Base-by-base conservation (phyloP, 768 basidiomycete genomes). In the Gloeophyllum trabeum region DNA sequence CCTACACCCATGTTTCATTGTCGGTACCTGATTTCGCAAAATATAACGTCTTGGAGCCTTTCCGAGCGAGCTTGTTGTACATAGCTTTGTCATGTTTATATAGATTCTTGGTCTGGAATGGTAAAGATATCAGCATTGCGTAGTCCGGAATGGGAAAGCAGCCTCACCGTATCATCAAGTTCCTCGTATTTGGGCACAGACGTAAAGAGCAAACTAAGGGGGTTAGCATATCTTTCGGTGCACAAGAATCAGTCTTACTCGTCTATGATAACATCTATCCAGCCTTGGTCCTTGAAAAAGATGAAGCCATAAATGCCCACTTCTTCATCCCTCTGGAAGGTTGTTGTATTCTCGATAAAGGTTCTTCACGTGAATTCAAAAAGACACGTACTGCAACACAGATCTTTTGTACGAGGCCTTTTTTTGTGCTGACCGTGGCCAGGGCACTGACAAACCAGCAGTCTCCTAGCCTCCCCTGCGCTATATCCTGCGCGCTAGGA, bases 231-330 rank as follows among this genome's bases (percentile, higher is more conserved):
- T 16, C n/a, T n/a, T n/a, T n/a, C n/a, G n/a, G n/a, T n/a, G n/a
- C 28, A 36, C 28, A 14, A 22, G 24, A 7, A 46, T 5, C 22
- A 5, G 5, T 59, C 71, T 30, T 44, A 75, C 73, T 79, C 76
- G 48, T 79, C 76, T 41, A 77, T 65, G 45, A 78, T 65, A 5
- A 76, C 63, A 10, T 65, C 60, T 10, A 69, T 67, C 74, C 75
- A 76, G 21, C 60, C 57, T 32, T 58, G 57, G 51, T 76, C 74
- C 2, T 72, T 59, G 53, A 67, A 73, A 54, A 78, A 76, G 38
- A 76, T 64, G 52, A 73, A 78, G 2, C 75, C 75, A 46, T 76
- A 78, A 4, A 78, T 64, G 2, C 74, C 74, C 22, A 74, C 67
- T 48, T 65, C 43, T 49, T 73, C 69, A 45, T 75, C 69, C 10